Base-by-base conservation (phyloP, 345 rosid genomes). In the Odontarrhena argentea region DNA sequence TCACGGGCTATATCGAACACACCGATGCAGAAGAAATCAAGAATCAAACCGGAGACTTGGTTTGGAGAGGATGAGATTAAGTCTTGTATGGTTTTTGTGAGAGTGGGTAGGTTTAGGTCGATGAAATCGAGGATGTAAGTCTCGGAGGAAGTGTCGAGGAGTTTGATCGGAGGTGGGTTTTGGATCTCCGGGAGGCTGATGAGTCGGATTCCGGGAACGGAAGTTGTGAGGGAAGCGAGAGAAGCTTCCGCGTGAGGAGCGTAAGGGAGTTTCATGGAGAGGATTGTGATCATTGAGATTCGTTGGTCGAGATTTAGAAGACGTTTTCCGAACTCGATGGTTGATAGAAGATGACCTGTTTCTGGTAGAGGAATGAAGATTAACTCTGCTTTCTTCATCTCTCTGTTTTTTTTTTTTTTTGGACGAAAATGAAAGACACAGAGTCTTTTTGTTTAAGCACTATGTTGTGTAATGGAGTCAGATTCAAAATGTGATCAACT, bases 1-100 rank as follows among this genome's bases (percentile, higher is more conserved):
- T 85, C 86, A 11, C 65, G 67, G 0, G 82, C 91, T 0, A 85
- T 52, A 2, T 87, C 87, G 2, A 82, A 73, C 72, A 83, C 65
- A 10, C 71, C 10, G 0, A 75, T 60, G 65, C 83, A 83, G 40
- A 83, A 79, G 83, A 87, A 68, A 69, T 79, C 94, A 11, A 83
- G 49, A 40, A 85, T 66, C 52, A 87, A 48, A 3, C 80, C 82
- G 1, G 73, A 79, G 8, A 87, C 75, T 22, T 26, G 65, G 13
- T 63, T 48, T 1, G 77, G 46, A 53, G 67, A 52, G 8, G 57
- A 48, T 15, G 65, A 51, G 67, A 73, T 26, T 34, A 65, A 50
- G 9, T 51, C 61, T 26, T 6, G 59, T 48, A 73, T 65, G 6
- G 71, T 73, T 65, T 25, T 13, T 47, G 46, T 53, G 24, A 67